Percentiles rank a stretch among this genome's conserved stretches.
phyloP scores from a whole-genome alignment of 164 flowering plant genomes.

The Magnolia kwangsiensis region DNA sequence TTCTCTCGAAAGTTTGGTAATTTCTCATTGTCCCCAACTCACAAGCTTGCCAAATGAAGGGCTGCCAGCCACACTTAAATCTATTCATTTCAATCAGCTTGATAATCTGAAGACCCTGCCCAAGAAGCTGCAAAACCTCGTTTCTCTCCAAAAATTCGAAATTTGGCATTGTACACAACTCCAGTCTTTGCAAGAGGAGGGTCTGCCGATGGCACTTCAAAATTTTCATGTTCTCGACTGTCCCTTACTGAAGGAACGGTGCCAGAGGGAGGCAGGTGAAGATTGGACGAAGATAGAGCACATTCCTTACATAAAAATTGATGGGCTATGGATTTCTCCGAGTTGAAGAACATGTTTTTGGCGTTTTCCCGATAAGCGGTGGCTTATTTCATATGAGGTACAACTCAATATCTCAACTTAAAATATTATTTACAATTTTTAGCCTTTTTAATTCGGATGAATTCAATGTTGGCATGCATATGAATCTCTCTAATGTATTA shows the following conservation, averaged over 20 bases:
- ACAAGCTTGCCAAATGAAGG: not conserved
- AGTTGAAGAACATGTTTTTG: not conserved
- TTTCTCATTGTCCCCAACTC: slow-evolving; percentile 8
- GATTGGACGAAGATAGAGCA: slow-evolving; percentile 1
- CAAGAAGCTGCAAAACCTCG: not conserved
- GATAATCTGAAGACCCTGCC: not conserved
- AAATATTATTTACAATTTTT: too few species aligned
- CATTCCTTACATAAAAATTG: not conserved
- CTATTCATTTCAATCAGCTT: not conserved
- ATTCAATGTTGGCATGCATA: too few species aligned
- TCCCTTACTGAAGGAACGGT: not conserved
- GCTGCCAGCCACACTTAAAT: not conserved
- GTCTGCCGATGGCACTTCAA: slow-evolving; percentile 5
- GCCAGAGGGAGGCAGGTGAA: not conserved
- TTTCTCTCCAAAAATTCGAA: not conserved
- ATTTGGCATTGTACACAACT: not conserved
- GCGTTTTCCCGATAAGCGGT: too few species aligned
- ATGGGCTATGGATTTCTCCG: not conserved
- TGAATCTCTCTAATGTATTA: too few species aligned
- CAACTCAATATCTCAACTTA: too few species aligned
- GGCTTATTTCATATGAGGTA: too few species aligned
- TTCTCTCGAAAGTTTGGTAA: not conserved
- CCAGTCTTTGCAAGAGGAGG: not conserved
- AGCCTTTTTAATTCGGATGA: too few species aligned
- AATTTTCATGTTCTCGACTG: not conserved